Conservation (phyloP, 1,284 basidiomycete species). For the Mixia osmundae region DNA sequence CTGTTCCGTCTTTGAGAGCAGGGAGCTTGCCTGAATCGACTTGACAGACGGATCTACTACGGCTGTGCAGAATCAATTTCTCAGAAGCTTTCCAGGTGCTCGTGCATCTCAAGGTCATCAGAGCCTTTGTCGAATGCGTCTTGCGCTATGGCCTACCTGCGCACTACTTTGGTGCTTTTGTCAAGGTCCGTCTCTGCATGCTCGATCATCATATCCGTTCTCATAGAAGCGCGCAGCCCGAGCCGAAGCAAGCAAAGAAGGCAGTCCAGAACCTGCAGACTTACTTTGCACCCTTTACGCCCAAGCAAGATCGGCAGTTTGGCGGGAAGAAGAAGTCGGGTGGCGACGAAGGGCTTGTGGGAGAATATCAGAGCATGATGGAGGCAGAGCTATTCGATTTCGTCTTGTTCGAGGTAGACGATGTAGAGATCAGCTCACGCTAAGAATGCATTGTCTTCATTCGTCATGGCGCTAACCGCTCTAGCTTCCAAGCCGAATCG, state of each 20-base stretch:
- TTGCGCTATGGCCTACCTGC: constrained; percentile 87
- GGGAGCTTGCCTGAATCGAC: no score
- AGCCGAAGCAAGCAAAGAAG: constrained; percentile 52
- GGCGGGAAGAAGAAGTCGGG: constrained; percentile 24
- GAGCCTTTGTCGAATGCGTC: constrained; percentile 84
- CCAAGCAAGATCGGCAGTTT: constrained; percentile 21
- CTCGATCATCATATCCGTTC: not conserved
- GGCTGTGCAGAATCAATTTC: constrained; percentile 81
- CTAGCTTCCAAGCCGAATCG: no score
- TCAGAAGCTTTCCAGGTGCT: constrained; percentile 88
- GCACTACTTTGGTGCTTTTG: constrained; percentile 54
- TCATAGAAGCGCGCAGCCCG: constrained; percentile 36
- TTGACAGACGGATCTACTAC: constrained; percentile 72
- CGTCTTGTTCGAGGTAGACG: constrained; percentile 36
- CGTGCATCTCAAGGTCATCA: constrained; percentile 75
- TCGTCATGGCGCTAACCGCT: no score
- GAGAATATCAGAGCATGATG: constrained; percentile 72
- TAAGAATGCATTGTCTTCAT: no score
- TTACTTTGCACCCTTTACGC: constrained; percentile 58
- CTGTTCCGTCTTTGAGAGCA: no score
- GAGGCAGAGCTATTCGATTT: constrained; percentile 89
- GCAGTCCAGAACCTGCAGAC: constrained; percentile 45
- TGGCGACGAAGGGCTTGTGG: constrained; percentile 37
- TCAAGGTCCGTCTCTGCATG: constrained; percentile 40
- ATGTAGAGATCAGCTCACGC: not conserved